phyloP scores from a whole-genome alignment of 2,329 filamentous ascomycete species.

The Teratosphaeria destructans region DNA sequence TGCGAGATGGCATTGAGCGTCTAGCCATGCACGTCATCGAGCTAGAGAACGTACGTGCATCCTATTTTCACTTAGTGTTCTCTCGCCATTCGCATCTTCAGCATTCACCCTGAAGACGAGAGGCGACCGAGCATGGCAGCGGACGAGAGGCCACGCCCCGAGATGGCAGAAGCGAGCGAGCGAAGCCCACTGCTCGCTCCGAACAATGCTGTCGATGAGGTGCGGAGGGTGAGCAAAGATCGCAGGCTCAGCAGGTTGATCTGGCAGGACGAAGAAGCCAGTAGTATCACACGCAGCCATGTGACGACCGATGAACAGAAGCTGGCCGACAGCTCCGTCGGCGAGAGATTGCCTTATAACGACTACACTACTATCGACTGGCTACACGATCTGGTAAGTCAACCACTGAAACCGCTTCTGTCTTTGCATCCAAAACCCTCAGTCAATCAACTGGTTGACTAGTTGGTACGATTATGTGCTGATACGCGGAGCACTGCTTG shows the following conservation, averaged over 20 bases:
- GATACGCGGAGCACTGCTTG: no score
- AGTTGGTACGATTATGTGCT: no score
- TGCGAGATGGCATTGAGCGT: background rate
- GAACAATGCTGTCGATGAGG: background rate
- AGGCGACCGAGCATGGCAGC: conserved; percentile 1
- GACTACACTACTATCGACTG: conserved; percentile 54
- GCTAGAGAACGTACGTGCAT: background rate
- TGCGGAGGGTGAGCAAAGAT: conserved; percentile 3
- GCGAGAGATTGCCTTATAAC: conserved; percentile 49
- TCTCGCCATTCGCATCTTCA: conserved; percentile 1
- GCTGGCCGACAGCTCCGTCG: conserved; percentile 36
- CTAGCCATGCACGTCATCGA: background rate
- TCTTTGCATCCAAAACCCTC: no score
- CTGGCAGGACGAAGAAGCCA: conserved; percentile 31
- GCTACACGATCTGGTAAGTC: conserved; percentile 45
- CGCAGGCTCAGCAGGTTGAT: conserved; percentile 23
- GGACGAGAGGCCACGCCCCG: background rate
- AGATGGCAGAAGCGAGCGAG: background rate
- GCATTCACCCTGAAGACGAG: background rate
- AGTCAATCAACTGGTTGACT: no score
- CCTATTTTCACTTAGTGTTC: background rate
- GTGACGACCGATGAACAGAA: conserved; percentile 41
- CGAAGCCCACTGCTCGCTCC: conserved; percentile 2
- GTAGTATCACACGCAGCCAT: conserved; percentile 33
- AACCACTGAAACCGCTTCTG: background rate